These are phyloP conservation scores for Emericellopsis atlantica DNA, from an alignment of 2,329 filamentous ascomycete genomes.

Conservation along the genomic window DNA sequence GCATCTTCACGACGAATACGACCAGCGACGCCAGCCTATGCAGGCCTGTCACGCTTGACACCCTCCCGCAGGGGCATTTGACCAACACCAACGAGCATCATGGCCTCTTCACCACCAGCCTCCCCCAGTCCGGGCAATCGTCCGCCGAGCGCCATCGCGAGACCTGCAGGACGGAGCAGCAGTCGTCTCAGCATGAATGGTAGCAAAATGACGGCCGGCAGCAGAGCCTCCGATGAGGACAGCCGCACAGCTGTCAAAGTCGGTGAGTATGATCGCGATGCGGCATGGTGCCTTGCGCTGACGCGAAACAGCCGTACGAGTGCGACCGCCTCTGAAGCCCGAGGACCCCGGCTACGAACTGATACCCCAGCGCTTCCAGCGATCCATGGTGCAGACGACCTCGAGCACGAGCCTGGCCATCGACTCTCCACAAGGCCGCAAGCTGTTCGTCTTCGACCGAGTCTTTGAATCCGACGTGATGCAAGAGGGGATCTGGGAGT, in stretches of 20 bases:
- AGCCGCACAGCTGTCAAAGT: slow-evolving; percentile 89
- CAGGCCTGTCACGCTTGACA: slow-evolving; percentile 1
- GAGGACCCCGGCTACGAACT: slow-evolving; percentile 87
- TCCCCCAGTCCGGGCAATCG: slow-evolving; percentile 50
- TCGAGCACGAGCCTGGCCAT: slow-evolving; percentile 77
- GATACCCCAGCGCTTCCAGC: slow-evolving; percentile 90
- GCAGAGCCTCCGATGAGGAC: slow-evolving; percentile 82
- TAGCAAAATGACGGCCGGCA: slow-evolving; percentile 56
- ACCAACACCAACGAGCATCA: slow-evolving; percentile 14
- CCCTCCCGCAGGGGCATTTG: slow-evolving; percentile 2
- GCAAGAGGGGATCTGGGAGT: slow-evolving; percentile 90
- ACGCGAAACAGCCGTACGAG: slow-evolving; percentile 60
- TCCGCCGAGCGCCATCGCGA: slow-evolving; percentile 72
- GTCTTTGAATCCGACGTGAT: slow-evolving; percentile 76
- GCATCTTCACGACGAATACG: not conserved
- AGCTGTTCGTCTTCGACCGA: slow-evolving; percentile 92
- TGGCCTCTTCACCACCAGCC: slow-evolving; percentile 59
- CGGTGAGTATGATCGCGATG: slow-evolving; percentile 47
- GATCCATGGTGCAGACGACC: slow-evolving; percentile 81
- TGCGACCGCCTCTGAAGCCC: slow-evolving; percentile 73
- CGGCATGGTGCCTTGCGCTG: not conserved
- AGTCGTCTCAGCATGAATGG: slow-evolving; percentile 75
- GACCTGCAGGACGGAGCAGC: slow-evolving; percentile 58
- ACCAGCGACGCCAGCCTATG: slow-evolving; percentile 2
- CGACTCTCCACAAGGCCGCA: slow-evolving; percentile 83